A percentile compares a stretch with the other conserved stretches of the same genome.
Evolutionary conservation across 129 eudicot genomes (phyloP).

Genomic region (Artemisia argyi): DNA sequence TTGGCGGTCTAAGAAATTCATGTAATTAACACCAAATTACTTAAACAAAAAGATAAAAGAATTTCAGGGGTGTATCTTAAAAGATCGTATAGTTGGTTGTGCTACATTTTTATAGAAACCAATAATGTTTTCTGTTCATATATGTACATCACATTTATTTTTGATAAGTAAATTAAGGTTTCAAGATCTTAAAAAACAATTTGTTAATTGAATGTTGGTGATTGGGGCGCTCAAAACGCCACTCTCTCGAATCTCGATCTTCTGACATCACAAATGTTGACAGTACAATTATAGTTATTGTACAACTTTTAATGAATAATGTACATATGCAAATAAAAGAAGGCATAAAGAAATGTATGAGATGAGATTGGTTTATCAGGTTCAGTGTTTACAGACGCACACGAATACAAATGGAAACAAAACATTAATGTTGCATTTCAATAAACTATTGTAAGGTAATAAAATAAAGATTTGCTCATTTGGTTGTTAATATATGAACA

Average conservation of each 20-base stretch:
- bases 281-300: constrained; percentile 23
- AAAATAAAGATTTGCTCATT: too few relatives aligned
- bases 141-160: too few relatives aligned
- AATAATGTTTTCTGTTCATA: too few relatives aligned
- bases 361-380: constrained; percentile 18
- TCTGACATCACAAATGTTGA: constrained; percentile 22
- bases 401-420: constrained; percentile 4
- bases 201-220: constrained; percentile 10
- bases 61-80: neutral
- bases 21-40: too few relatives aligned
- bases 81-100: neutral
- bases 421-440: neutral
- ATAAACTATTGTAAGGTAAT: too few relatives aligned
- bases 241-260: constrained; percentile 21
- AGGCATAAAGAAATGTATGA: constrained; percentile 2
- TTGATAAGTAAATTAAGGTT: neutral
- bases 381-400: constrained; percentile 16
- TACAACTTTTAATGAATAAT: neutral
- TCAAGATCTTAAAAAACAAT: neutral
- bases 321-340: constrained; percentile 10
- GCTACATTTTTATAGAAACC: neutral
- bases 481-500: too few relatives aligned
- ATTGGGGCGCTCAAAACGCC: constrained; percentile 36
- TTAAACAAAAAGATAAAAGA: too few relatives aligned
- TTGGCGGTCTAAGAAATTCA: too few relatives aligned